Percentiles rank a stretch among this genome's conserved stretches.
phyloP scores from a whole-genome alignment of 2,329 filamentous ascomycete genomes.

The Zarea fungicola region DNA sequence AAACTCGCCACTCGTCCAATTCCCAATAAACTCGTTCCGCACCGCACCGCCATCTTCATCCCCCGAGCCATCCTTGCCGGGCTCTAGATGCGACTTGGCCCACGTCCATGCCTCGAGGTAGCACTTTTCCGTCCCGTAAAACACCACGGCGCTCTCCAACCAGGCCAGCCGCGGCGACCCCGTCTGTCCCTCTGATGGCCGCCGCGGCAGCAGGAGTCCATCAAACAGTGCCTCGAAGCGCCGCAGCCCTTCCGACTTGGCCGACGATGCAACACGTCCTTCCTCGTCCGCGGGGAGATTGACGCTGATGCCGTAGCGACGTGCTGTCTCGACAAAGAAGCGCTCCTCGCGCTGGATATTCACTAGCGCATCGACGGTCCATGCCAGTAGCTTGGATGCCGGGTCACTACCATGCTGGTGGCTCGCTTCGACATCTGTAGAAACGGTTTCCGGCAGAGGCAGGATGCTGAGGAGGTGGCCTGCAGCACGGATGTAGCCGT shows the following conservation, averaged over 20 bases:
- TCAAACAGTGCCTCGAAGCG: slow-evolving; percentile 45
- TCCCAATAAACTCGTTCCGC: slow-evolving; percentile 59
- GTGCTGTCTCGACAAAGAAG: slow-evolving; percentile 62
- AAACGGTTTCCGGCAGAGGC: slow-evolving; percentile 40
- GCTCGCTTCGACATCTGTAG: slow-evolving; percentile 16
- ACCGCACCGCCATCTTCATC: slow-evolving; percentile 56
- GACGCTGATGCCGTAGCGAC: slow-evolving; percentile 53
- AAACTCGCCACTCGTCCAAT: slow-evolving; percentile 62
- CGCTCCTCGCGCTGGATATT: slow-evolving; percentile 63
- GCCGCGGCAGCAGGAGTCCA: slow-evolving; percentile 39
- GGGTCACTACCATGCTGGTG: slow-evolving; percentile 21
- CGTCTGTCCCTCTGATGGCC: no score
- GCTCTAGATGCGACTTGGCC: slow-evolving; percentile 34
- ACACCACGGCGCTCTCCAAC: slow-evolving; percentile 65
- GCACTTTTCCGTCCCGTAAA: slow-evolving; percentile 70
- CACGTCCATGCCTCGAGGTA: slow-evolving; percentile 57
- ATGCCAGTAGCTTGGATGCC: slow-evolving; percentile 53
- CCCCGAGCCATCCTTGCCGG: slow-evolving; percentile 8
- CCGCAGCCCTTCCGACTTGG: slow-evolving; percentile 34
- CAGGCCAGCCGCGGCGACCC: slow-evolving; percentile 42
- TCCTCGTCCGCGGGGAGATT: slow-evolving; percentile 24
- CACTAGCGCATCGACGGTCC: slow-evolving; percentile 58
- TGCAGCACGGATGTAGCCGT: slow-evolving; percentile 63
- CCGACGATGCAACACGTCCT: slow-evolving; percentile 21
- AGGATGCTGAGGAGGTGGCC: slow-evolving; percentile 60